Evolutionary conservation across 2,329 filamentous ascomycete species (phyloP), one percentile per base, ranked within the genome.

Genomic region (Berkeleyomyces basicola): DNA sequence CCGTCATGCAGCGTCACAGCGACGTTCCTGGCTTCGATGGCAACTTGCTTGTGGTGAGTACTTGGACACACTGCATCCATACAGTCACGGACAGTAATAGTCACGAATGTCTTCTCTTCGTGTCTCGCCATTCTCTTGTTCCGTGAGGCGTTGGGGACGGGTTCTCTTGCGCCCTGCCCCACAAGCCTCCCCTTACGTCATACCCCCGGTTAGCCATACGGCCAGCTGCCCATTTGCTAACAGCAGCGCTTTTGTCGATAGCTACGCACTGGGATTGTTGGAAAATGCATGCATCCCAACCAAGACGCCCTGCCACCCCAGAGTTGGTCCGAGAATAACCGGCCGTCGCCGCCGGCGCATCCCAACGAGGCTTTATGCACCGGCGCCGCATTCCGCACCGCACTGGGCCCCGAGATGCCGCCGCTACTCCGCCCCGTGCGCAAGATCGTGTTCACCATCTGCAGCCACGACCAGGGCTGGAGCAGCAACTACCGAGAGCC

Each of bases 371-470:
- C 11, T 5, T 11, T 63, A 16, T 43, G 37, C 36, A 39, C 33
- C 5, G 9, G 46, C 16, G 16, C 31, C 6, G 16, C 58, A 7
- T 61, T 61, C 42, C 14, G 36, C 7, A 3, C 16, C 2, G 39
- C 43, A 5, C 42, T 61, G 11, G 33, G 39, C 14, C 2, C 55
- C 66, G 58, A 74, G 1, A 70, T 73, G 0, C 73, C 77, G 0
- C 69, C 69, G 1, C 69, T 82, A 1, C 69, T 74, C 2, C 71
- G 76, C 60, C 81, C 82, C 0, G 81, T 79, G 59, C 77, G 81
- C 43, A 85, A 83, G 70, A 75, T 86, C 23, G 78, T 83, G 31
- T 86, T 86, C 69, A 79, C 76, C 4, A 75, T 84, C 47, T 70
- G 70, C 9, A 82, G 79, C 68, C 74, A 71, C 58, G 83, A 86